Percentiles rank a stretch among this genome's conserved stretches.
Evolutionary conservation across 805 yeast genomes (phyloP).

Genomic region (Metschnikowia chrysomelidarum): DNA sequence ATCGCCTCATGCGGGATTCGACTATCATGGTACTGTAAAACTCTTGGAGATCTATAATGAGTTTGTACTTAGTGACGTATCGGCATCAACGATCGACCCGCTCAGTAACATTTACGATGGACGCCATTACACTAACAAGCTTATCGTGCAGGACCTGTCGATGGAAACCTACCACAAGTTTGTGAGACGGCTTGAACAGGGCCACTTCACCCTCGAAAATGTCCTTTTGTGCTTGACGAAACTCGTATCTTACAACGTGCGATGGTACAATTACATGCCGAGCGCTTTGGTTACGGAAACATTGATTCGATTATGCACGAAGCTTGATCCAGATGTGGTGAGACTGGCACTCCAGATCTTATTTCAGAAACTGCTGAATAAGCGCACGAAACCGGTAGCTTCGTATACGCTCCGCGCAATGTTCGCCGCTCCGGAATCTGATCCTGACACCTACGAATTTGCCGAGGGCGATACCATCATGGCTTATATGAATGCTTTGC

Average conservation of each 20-base stretch:
- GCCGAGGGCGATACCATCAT: conserved; percentile 32
- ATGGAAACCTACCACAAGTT: conserved; percentile 23
- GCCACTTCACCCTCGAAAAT: conserved; percentile 33
- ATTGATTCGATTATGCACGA: conserved; percentile 40
- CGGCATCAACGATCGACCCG: conserved; percentile 31
- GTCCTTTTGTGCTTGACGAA: conserved; percentile 41
- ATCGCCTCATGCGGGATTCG: conserved; percentile 56
- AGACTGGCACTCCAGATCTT: conserved; percentile 40
- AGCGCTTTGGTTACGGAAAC: conserved; percentile 39
- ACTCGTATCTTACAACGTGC: conserved; percentile 56
- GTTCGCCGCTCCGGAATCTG: conserved; percentile 18
- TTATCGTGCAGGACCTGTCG: conserved; percentile 27
- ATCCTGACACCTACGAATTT: conserved; percentile 22
- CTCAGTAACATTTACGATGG: conserved; percentile 29
- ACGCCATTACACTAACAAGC: conserved; percentile 30
- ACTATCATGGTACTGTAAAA: conserved; percentile 53
- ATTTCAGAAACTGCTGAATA: conserved; percentile 19
- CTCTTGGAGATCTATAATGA: conserved; percentile 48
- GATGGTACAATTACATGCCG: conserved; percentile 63
- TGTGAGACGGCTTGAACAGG: conserved; percentile 23
- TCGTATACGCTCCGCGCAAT: conserved; percentile 15
- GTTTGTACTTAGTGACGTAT: conserved; percentile 35
- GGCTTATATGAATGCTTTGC: conserved; percentile 28
- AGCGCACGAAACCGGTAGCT: conserved; percentile 9
- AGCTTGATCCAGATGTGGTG: conserved; percentile 41